phyloP scores from a whole-genome alignment of 257 asterid species.

The Paulownia fortunei region DNA sequence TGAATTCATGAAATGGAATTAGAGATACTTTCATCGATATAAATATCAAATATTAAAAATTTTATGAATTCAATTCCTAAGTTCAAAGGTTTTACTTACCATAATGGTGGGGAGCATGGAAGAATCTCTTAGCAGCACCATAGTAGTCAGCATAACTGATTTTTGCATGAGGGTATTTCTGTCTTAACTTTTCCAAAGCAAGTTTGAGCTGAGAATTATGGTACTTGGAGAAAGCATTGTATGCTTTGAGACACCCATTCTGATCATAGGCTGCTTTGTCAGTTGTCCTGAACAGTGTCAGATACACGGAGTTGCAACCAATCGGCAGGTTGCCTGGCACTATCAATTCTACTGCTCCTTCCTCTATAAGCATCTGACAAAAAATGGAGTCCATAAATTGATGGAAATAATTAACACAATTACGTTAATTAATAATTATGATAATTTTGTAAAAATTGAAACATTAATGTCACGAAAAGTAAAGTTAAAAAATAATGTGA shows the following conservation, averaged over 20 bases:
- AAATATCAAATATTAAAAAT: too few species aligned
- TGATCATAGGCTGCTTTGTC: constrained; percentile 59
- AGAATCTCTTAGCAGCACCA: constrained; percentile 62
- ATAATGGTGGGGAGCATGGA: constrained; percentile 61
- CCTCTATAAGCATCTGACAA: constrained; percentile 62
- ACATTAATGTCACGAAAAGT: neutral
- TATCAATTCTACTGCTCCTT: constrained; percentile 71
- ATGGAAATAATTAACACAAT: neutral
- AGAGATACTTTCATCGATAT: too few species aligned
- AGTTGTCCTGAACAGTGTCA: constrained; percentile 61
- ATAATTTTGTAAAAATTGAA: too few species aligned
- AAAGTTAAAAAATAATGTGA: neutral
- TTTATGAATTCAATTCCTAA: too few species aligned
- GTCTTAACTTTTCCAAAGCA: constrained; percentile 53
- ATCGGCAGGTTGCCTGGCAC: constrained; percentile 83
- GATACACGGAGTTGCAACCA: constrained; percentile 77
- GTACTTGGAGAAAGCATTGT: constrained; percentile 67
- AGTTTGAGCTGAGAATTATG: constrained; percentile 66
- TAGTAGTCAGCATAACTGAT: constrained; percentile 80
- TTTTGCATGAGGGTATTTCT: constrained; percentile 59
- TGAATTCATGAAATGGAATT: too few species aligned
- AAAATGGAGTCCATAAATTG: neutral
- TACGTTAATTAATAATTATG: neutral
- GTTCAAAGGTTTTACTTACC: constrained; percentile 42
- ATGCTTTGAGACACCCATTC: constrained; percentile 71